Evolutionary conservation across 805 yeast genomes (phyloP), one percentile per base, ranked within the genome.

Genomic region (Lachancea waltii): DNA sequence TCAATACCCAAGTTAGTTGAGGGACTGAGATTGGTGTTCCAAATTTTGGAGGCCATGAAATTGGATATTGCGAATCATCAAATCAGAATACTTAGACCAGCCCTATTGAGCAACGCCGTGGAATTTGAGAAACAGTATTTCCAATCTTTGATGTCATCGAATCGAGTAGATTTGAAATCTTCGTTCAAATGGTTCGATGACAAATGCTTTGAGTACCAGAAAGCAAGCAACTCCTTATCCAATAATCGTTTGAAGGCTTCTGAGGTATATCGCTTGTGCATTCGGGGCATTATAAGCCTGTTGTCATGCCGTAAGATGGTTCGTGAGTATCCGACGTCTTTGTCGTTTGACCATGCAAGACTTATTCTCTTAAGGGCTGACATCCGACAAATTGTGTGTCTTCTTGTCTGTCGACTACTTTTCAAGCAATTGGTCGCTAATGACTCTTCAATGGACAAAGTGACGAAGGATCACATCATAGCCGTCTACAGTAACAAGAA

Each of bases 11-110:
- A 69, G 44, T 65, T 87, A 28, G 82, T 85, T 21, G 85, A 78
- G 23, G 96, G 94, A 1, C 64, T 90, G 37, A 71, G 87, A 40
- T 73, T 79, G 59, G 72, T 85, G 7, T 85, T 89, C 55, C 80
- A 83, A 42, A 81, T 90, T 41, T 67, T 90, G 46, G 97, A 89
- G 60, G 90, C 95, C 8, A 87, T 89, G 95, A 90, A 89, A 59
- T 68, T 89, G 45, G 97, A 90, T 54, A 92, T 87, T 40, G 95
- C 97, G 11, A 89, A 89, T 62, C 95, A 89, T 56, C 96, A 89
- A 63, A 85, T 90, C 38, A 72, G 95, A 48, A 77, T 85, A 15
- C 66, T 87, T 38, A 72, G 96, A 52, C 95, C 95, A 2, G 81
- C 82, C 2, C 68, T 90, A 33, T 76, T 86, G 41, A 87, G 85